These are phyloP conservation scores for Candida anglica DNA, from an alignment of 805 yeast species.

Conservation along the genomic window DNA sequence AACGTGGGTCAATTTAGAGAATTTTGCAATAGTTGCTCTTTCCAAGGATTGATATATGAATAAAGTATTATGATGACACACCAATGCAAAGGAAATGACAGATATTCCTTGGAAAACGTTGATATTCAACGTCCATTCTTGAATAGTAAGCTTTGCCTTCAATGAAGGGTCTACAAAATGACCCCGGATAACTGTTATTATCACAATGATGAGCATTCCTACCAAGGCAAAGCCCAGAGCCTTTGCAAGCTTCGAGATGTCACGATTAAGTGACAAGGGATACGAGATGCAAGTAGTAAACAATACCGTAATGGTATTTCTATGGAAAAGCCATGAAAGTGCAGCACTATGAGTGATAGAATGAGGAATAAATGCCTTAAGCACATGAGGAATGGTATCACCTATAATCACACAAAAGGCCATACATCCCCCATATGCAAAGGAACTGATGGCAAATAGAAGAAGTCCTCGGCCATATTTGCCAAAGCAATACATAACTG, in stretches of 20 bases:
- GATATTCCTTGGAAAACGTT: slow-evolving; percentile 80
- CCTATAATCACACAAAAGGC: slow-evolving; percentile 95
- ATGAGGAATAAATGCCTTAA: slow-evolving; percentile 58
- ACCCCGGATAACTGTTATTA: slow-evolving; percentile 70
- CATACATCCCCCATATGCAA: slow-evolving; percentile 92
- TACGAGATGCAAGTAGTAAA: slow-evolving; percentile 72
- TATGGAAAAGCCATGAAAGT: slow-evolving; percentile 51
- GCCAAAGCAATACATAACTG: slow-evolving; percentile 79
- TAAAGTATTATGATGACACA: slow-evolving; percentile 92
- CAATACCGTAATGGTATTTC: slow-evolving; percentile 68
- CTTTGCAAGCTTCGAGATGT: slow-evolving; percentile 80
- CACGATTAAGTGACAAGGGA: slow-evolving; percentile 76
- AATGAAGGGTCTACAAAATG: slow-evolving; percentile 50
- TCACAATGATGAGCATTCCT: slow-evolving; percentile 77
- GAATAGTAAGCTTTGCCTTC: slow-evolving; percentile 44
- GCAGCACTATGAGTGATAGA: slow-evolving; percentile 27
- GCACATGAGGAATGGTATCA: slow-evolving; percentile 89
- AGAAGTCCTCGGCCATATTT: slow-evolving; percentile 62
- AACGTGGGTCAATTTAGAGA: slow-evolving; percentile 74
- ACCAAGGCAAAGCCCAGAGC: slow-evolving; percentile 83
- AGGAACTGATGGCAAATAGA: slow-evolving; percentile 73
- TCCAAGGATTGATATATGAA: slow-evolving; percentile 82
- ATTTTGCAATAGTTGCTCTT: slow-evolving; percentile 71
- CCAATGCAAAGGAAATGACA: slow-evolving; percentile 93
- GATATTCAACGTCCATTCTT: slow-evolving; percentile 51